Evolutionary conservation across 2,329 filamentous ascomycete species (phyloP).

Genomic region (Ceratocystis diversiconidia): DNA sequence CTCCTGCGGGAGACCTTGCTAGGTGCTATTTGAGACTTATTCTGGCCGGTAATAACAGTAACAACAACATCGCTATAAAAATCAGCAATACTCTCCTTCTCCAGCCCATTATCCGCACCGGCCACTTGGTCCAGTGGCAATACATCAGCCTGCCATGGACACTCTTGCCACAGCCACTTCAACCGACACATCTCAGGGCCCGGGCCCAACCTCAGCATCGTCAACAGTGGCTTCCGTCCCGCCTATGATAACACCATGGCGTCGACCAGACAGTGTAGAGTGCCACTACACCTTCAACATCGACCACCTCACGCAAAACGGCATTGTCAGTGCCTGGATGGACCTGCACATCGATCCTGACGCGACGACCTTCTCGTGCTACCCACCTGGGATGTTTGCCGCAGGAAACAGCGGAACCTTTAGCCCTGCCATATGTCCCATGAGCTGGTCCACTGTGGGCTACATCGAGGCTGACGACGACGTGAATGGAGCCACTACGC

Average conservation of each 20-base stretch:
- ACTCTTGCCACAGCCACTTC: slow-evolving; percentile 7
- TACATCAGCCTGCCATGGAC: neutral
- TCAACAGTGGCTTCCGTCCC: slow-evolving; percentile 21
- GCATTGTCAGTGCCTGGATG: slow-evolving; percentile 26
- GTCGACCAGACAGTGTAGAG: slow-evolving; percentile 22
- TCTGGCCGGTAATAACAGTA: neutral
- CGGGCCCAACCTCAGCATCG: neutral
- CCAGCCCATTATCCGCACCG: neutral
- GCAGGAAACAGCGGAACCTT: slow-evolving; percentile 28
- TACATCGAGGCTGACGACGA: slow-evolving; percentile 22
- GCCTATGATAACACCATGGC: slow-evolving; percentile 29
- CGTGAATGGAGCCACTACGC: slow-evolving; percentile 27
- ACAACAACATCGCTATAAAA: neutral
- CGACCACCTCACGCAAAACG: slow-evolving; percentile 22
- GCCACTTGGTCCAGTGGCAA: neutral
- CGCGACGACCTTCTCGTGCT: slow-evolving; percentile 29
- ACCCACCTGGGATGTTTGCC: slow-evolving; percentile 30
- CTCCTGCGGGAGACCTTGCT: slow-evolving; percentile 3
- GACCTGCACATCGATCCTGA: slow-evolving; percentile 27
- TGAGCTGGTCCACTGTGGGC: slow-evolving; percentile 29
- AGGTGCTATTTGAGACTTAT: neutral
- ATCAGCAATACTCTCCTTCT: neutral
- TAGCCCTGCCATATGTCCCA: slow-evolving; percentile 29
- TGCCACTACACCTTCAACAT: slow-evolving; percentile 30
- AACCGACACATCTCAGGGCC: neutral